Evolutionary conservation across 495 filamentous ascomycete genomes (phyloP), one percentile per base, ranked within the genome.

Genomic region (Tuber brumale): DNA sequence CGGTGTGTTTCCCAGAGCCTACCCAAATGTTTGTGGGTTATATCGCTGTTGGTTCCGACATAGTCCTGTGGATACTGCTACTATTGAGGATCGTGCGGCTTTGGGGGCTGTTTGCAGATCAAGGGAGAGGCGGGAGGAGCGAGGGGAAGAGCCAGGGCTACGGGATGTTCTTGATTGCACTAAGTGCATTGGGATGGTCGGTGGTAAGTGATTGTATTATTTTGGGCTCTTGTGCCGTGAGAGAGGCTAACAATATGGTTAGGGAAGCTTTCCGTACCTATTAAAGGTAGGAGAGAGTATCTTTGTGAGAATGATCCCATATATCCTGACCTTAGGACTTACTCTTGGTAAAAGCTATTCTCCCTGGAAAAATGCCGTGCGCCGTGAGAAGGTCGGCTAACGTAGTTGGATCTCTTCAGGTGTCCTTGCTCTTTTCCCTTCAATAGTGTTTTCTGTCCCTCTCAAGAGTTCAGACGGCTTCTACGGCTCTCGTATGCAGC

Each of bases 1-100:
- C 81, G 0, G 77, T 82, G 21, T 82, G 81, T 71, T 82, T 82
- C 70, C 81, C 80, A 37, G 45, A 76, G 43, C 77, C 72, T 21
- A 71, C 51, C 35, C 76, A 75, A 72, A 45, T 74, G 23, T 71
- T 66, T 23, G 46, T 74, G 31, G 81, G 80, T 21, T 77, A 77
- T 43, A 76, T 79, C 8, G 72, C 75, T 27, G 48, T 79, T 4
- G 12, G 45, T 1, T 82, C 82, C 57, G 81, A 82, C 46, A 77
- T 77, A 23, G 42, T 35, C 23, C 69, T 72, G 21, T 80, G 77
- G 78, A 69, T 19, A n/a, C 66, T 77, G 41, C n/a, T 80, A 23
- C 69, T 76, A 18, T 66, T 79, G n/a, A 74, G 73, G 45, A 73
- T 82, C 51, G 73, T 82, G 31, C 31, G 75, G 19, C 73, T 79